Base-by-base conservation (phyloP, 2,329 filamentous ascomycete genomes). In the Ophiocordyceps camponoti-floridani region DNA sequence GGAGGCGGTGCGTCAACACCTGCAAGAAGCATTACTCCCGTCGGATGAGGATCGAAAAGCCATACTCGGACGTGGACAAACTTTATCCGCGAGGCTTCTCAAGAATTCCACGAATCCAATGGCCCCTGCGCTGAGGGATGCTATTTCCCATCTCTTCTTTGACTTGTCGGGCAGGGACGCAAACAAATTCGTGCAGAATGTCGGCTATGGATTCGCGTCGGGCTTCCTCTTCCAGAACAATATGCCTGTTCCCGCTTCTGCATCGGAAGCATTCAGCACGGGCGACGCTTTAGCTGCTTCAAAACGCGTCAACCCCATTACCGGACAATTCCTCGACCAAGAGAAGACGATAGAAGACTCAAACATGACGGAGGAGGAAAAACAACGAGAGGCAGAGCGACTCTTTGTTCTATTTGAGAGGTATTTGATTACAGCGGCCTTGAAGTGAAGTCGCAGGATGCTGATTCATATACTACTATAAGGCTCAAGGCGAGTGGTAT, bases 151-250 rank as follows among this genome's bases (percentile, higher is more conserved):
- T 28, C 69, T 98, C 23, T 73, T 95, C 48, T 98, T 93, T 58
- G 83, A 93, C 50, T 70, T 96, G 27, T 94, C 87, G 0, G 82
- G 81, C 50, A 83, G 79, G 53, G 79, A 95, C 53, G 75, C 88
- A 0, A 73, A 72, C 14, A 82, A 71, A 28, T 91, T 95, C 55
- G 83, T 96, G 1, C 73, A 84, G 44, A 95, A 95, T 52, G 84
- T 98, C 12, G 91, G 91, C 0, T 98, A 94, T 57, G 91, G 91
- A 0, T 94, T 84, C 56, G 91, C 91, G 0, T 84, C 87, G 0
- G 91, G 91, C 0, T 94, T 91, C 57, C 66, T 98, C 14, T 81
- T 88, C 64, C 81, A 83, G 49, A 83, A 89, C 49, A 84, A 91
- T 45, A 77, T 96, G 12, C 71, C 80, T 0, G 68, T 94, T 19